Evolutionary conservation across 2,329 filamentous ascomycete species (phyloP).

Genomic region (Pyricularia sp.): DNA sequence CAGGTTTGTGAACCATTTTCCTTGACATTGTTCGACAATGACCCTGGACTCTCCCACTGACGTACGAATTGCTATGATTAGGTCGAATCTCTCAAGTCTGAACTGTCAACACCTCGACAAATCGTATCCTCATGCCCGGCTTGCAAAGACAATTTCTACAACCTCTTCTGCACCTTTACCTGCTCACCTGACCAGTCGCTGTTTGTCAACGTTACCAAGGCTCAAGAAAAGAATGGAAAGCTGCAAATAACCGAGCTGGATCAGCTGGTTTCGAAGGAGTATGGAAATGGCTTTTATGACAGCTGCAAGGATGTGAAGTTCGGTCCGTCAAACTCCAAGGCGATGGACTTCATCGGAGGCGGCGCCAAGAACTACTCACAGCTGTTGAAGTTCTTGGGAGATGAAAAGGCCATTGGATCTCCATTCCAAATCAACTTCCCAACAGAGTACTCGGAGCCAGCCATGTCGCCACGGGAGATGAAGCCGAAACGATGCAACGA

Average conservation of each 20-base stretch:
- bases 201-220: conserved; percentile 83
- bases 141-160: conserved; percentile 97
- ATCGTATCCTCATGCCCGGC: conserved; percentile 91
- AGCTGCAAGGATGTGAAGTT: conserved; percentile 99
- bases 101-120: conserved; percentile 73
- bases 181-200: conserved; percentile 94
- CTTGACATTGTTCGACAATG: background rate
- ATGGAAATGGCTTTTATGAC: conserved; percentile 79
- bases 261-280: conserved; percentile 73
- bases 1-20: conserved; percentile 47
- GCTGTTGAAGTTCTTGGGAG: conserved; percentile 82
- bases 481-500: conserved; percentile 80
- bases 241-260: conserved; percentile 75
- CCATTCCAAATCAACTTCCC: conserved; percentile 98
- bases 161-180: conserved; percentile 94
- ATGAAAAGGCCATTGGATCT: conserved; percentile 82
- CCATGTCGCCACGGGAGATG: conserved; percentile 62
- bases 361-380: conserved; percentile 81
- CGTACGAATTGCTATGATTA: conserved; percentile 19
- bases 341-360: conserved; percentile 92
- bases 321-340: conserved; percentile 80
- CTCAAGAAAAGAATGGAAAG: conserved; percentile 45
- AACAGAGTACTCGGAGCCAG: conserved; percentile 43
- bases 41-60: background rate
- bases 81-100: conserved; percentile 68